Evolutionary conservation across 305 asterid species (phyloP).

Genomic region (Fraxinus ornus): DNA sequence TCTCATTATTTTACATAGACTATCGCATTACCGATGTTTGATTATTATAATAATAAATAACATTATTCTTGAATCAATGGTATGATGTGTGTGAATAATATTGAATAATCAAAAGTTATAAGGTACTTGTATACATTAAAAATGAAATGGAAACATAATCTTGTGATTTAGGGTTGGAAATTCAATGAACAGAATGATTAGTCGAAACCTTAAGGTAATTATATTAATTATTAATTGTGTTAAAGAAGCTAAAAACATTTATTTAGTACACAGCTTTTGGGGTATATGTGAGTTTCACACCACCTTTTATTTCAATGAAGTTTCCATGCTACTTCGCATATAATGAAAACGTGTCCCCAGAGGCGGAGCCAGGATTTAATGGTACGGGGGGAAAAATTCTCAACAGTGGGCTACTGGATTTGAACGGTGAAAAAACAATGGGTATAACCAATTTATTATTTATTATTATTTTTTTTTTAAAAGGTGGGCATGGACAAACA

Average conservation of each 20-base stretch:
- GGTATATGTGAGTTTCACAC: background rate
- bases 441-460: no score
- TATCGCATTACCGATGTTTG: no score
- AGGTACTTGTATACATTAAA: background rate
- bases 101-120: background rate
- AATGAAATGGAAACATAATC: background rate
- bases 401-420: no score
- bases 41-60: no score
- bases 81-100: background rate
- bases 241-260: constrained; percentile 28
- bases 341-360: no score
- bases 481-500: no score
- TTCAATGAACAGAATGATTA: constrained; percentile 29
- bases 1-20: no score
- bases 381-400: no score
- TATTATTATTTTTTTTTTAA: no score
- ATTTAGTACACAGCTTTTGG: constrained; percentile 15
- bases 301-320: background rate
- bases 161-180: constrained; percentile 8
- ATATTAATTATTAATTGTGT: constrained; percentile 19
- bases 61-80: background rate
- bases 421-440: no score
- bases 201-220: constrained; percentile 23
- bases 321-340: background rate
- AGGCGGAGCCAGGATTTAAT: no score